Evolutionary conservation across 2,329 filamentous ascomycete species (phyloP), one percentile per base, ranked within the genome.

Genomic region (Ploettnerulaceae sp.): DNA sequence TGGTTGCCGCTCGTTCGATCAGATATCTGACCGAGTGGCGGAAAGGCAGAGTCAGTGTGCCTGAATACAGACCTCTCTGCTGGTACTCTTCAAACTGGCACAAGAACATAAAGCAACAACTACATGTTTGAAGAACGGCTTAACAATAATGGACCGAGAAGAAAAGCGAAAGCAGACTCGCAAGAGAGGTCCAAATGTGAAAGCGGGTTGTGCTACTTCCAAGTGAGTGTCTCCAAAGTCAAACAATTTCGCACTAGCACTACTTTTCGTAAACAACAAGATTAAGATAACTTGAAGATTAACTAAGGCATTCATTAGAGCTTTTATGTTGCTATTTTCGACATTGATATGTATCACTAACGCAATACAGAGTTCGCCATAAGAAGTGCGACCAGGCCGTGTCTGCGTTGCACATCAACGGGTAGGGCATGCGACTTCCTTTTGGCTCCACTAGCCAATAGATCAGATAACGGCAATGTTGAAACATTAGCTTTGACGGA

Each of bases 131-230:
- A 17, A 29, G 17, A 37, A 28, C 21, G 41, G 22, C 5, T 18
- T 31, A 12, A 15, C 15, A 36, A 36, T 36, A 25, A 31, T 18
- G 14, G 14, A 25, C 8, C 24, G 24, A 18, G 38, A 29, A 41
- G 73, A n/a, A 72, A 68, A 9, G 58, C 61, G 26, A 5, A 47
- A 36, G 37, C 22, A 66, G 49, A 38, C 42, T 31, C 47, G 47
- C 3, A 46, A 42, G 11, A 24, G 47, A 29, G 47, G 47, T 5
- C 43, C 29, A 11, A 50, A 50, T n/a, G 29, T 34, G n/a, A 47
- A 24, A n/a, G 14, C 38, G 12, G 32, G 40, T 14, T 50, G 47
- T 22, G 3, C 11, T 8, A 50, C 47, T 3, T 50, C 42, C 47
- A 46, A 38, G 41, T 44, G 12, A 22, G 41, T 35, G 12, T 18